Evolutionary conservation across 2,329 filamentous ascomycete species (phyloP).

Genomic region (Xylariaceae sp.): DNA sequence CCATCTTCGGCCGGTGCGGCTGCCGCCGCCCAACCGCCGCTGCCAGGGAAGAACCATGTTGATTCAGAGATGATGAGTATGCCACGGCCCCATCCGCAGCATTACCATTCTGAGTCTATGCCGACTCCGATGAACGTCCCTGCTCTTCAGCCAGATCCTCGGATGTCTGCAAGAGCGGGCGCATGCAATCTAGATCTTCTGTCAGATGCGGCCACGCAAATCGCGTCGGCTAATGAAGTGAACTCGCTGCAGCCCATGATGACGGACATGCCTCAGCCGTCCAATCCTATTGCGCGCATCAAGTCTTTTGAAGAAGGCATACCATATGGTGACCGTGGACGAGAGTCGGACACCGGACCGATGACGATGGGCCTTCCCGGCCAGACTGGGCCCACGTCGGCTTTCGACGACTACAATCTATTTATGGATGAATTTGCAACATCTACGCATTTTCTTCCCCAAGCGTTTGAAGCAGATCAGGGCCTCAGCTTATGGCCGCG

Average conservation of each 20-base stretch:
- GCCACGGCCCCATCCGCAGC: constrained; percentile 34
- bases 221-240: constrained; percentile 50
- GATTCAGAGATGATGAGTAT: constrained; percentile 44
- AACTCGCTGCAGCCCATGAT: constrained; percentile 49
- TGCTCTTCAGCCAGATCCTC: constrained; percentile 43
- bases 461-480: constrained; percentile 50
- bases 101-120: constrained; percentile 40
- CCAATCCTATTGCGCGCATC: constrained; percentile 39
- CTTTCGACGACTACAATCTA: constrained; percentile 53
- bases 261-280: constrained; percentile 39
- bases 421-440: constrained; percentile 54
- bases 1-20: constrained; percentile 41
- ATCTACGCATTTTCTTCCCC: constrained; percentile 51
- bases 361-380: constrained; percentile 39
- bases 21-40: constrained; percentile 38
- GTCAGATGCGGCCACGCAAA: constrained; percentile 52
- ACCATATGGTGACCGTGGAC: constrained; percentile 44
- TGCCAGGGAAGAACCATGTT: constrained; percentile 44
- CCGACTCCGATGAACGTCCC: constrained; percentile 35
- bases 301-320: constrained; percentile 48
- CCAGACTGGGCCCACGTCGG: constrained; percentile 35
- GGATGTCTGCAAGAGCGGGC: constrained; percentile 40
- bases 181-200: constrained; percentile 55
- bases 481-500: constrained; percentile 48
- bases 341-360: constrained; percentile 41